These are phyloP conservation scores for Helotiales sp. DNA, from an alignment of 2,329 filamentous ascomycete species.

Conservation along the genomic window DNA sequence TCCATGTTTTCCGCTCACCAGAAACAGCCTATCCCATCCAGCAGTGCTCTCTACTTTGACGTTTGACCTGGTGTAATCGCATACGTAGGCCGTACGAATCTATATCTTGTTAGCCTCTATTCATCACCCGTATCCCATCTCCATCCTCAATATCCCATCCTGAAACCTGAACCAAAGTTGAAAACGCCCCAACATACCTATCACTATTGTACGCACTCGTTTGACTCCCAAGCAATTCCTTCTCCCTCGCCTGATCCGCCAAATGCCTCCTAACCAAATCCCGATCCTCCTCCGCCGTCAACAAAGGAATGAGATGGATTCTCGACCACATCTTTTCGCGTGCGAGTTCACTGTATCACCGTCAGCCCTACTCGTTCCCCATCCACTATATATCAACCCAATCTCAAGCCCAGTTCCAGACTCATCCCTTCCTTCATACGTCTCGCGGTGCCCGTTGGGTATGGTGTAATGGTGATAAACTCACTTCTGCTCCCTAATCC, in stretches of 20 bases:
- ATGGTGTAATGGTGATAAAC: slow-evolving; percentile 32
- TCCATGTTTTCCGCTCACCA: not conserved
- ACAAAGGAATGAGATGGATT: slow-evolving; percentile 88
- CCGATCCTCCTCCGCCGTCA: slow-evolving; percentile 95
- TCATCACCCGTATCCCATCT: not conserved
- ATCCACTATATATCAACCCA: too few relatives aligned
- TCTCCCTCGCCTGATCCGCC: slow-evolving; percentile 87
- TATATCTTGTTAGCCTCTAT: slow-evolving; percentile 36
- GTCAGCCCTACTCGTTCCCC: slow-evolving; percentile 9
- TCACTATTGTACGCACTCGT: slow-evolving; percentile 86
- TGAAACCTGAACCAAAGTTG: not conserved
- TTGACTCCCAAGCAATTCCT: slow-evolving; percentile 83
- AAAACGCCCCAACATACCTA: slow-evolving; percentile 56
- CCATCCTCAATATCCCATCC: not conserved
- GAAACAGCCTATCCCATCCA: not conserved
- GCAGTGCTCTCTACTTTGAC: slow-evolving; percentile 22
- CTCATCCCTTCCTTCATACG: not conserved
- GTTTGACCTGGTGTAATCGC: slow-evolving; percentile 61
- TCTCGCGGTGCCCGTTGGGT: not conserved
- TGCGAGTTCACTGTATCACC: slow-evolving; percentile 71
- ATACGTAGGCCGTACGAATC: slow-evolving; percentile 81
- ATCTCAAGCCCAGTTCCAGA: too few relatives aligned
- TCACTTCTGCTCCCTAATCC: slow-evolving; percentile 89
- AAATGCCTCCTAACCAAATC: slow-evolving; percentile 86
- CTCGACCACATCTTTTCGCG: slow-evolving; percentile 98